Base-by-base conservation (phyloP, 352 stramenopile species). In the Phytophthora melonis region DNA sequence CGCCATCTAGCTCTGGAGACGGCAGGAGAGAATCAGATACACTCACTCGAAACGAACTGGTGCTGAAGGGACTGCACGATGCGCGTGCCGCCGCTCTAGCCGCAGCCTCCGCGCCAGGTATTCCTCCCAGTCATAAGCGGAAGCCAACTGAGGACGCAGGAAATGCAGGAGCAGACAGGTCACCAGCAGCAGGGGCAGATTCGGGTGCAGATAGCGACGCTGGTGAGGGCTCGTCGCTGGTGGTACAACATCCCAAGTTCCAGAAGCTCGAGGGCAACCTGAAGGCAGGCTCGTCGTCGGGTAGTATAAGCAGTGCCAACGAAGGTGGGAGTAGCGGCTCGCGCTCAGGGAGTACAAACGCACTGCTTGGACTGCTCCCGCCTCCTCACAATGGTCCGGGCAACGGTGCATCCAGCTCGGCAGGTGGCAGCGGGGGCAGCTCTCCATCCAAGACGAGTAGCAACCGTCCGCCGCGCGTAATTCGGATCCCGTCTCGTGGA, bases 61-160 rank as follows among this genome's bases (percentile, higher is more conserved):
- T 91, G 5, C 68, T 93, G 16, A 83, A 86, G 68, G 80, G 70
- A 58, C 58, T 93, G 21, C 86, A 88, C 47, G 77, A 85, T 60
- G 60, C 66, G 8, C 73, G 77, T 18, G 32, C 54, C 19, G 41
- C 63, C 39, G 14, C 65, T 63, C 66, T 70, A 41, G 39, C 58
- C 7, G 50, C 55, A 41, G 34, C 54, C 41, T 11, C 61, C 32
- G 30, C 57, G 32, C 67, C 72, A 16, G 68, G 67, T 10, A 70
- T 75, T 49, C 67, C 68, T 2, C 58, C 50, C 16, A 83, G 68
- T 27, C 77, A 86, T 74, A 93, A 93, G 57, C 82, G 86, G 25
- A 93, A 93, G 53, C 81, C 70, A 19, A 68, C 68, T 27, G 78
- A 90, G 39, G 74, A 84, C 18, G 66, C 67, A 60, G 27, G 43